Base-by-base conservation (phyloP, 2,329 filamentous ascomycete species). In the Alternaria triticimaculans region DNA sequence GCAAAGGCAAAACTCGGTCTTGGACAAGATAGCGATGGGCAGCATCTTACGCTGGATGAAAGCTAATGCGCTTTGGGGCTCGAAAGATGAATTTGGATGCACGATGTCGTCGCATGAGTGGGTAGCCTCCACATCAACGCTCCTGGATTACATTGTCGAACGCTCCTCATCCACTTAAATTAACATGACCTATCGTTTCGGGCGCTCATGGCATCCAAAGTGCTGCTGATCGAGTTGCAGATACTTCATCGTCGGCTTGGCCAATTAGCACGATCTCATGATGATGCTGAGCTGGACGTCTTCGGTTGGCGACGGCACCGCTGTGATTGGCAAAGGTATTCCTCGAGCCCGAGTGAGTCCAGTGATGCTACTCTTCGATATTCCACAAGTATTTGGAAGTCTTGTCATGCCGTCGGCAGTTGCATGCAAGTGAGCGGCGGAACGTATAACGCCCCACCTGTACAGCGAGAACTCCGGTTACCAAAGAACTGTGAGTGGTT, bases 321-420 rank as follows among this genome's bases (percentile, higher is more conserved):
- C 14, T 46, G n/a, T 30, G 23, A 56, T 56, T 56, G 41, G 25
- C 21, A 20, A 23, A 5, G 37, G 3, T 5, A 7, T 18, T 15
- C 33, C 53, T 55, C 11, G 23, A 55, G 30, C n/a, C 33, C 53
- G 25, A 28, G 21, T 12, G 14, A 30, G 20, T 28, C 49, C 33
- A 55, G 26, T 43, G 20, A 30, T 18, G 11, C 6, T 37, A 23
- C 14, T 25, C 14, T 15, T 43, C n/a, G 25, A 43, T 26, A 62
- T 58, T 62, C 14, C 28, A 48, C 28, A 10, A 53, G 59, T 48
- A 62, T 55, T 46, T 48, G 48, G 12, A 54, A 45, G 49, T 59
- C 55, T 62, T 65, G 63, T 55, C 59, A 25, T 43, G 44, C n/a
- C 28, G 50, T 58, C 65, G 65, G 65, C 63, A 68, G 63, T 66